A percentile compares a stretch with the other conserved stretches of the same genome.
phyloP scores from a whole-genome alignment of 495 filamentous ascomycete species.

The Penicillium pancosmium region DNA sequence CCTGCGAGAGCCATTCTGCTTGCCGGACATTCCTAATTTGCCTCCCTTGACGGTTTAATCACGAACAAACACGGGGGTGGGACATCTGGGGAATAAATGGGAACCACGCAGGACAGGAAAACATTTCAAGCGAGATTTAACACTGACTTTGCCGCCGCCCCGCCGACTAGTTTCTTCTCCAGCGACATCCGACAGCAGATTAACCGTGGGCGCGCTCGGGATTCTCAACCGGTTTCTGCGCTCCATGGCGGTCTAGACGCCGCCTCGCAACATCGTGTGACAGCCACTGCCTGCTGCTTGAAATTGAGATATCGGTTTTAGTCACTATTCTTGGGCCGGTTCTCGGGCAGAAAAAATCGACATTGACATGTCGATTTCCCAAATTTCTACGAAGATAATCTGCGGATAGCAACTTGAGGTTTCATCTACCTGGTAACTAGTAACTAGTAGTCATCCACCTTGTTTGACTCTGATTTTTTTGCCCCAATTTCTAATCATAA shows the following conservation, averaged over 20 bases:
- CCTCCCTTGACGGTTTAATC: neutral
- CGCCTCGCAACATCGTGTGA: neutral
- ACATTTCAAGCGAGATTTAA: neutral
- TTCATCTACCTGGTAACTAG: neutral
- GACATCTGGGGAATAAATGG: neutral
- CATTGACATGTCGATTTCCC: neutral
- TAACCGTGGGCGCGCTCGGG: neutral
- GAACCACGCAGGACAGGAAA: neutral
- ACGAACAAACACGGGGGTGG: neutral
- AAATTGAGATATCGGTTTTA: neutral
- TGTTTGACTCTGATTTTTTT: neutral
- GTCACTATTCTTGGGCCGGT: too few species aligned
- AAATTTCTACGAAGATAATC: neutral
- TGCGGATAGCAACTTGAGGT: neutral
- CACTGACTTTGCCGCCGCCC: neutral
- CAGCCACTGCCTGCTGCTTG: neutral
- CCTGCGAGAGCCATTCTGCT: constrained; percentile 16
- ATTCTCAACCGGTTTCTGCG: neutral
- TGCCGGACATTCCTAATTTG: constrained; percentile 7
- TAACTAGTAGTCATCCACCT: neutral
- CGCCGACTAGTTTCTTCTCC: neutral
- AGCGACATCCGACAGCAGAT: neutral
- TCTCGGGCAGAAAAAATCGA: too few species aligned
- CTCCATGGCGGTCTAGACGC: constrained; percentile 3
- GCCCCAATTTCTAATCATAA: neutral